phyloP scores from a whole-genome alignment of 257 asterid species.

The Solanum ahanhuiri region DNA sequence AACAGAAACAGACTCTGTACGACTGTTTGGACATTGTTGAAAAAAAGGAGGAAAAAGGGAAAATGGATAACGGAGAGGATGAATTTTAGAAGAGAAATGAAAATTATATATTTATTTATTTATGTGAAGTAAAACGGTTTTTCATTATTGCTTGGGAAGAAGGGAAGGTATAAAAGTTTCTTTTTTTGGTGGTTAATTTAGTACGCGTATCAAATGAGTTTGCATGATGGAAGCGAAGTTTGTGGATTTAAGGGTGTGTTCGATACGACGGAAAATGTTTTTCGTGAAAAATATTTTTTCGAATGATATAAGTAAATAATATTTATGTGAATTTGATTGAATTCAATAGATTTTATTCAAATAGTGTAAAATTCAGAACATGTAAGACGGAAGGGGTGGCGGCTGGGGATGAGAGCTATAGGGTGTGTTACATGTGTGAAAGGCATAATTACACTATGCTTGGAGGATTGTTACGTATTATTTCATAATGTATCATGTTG shows the following conservation, averaged over 20 bases:
- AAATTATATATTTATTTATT: too few species aligned
- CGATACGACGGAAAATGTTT: too few species aligned
- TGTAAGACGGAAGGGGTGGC: too few species aligned
- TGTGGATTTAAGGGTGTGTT: neutral
- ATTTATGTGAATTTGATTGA: too few species aligned
- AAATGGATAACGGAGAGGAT: neutral
- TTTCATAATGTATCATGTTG: too few species aligned
- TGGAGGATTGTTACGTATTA: neutral
- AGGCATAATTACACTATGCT: neutral
- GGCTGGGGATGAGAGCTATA: neutral
- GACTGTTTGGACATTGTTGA: conserved; percentile 37
- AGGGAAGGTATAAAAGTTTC: neutral
- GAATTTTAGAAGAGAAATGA: neutral
- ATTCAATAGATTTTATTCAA: too few species aligned
- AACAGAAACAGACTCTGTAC: conserved; percentile 62
- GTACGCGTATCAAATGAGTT: neutral
- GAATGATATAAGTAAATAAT: too few species aligned
- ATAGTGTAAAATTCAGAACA: too few species aligned
- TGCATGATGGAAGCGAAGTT: neutral
- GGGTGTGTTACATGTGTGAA: neutral
- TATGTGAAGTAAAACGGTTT: neutral
- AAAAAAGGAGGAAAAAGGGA: neutral
- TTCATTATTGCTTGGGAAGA: neutral
- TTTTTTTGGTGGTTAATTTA: too few species aligned
- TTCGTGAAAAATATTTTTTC: too few species aligned